phyloP scores from a whole-genome alignment of 2,329 filamentous ascomycete species.

The Orbilia javanica region DNA sequence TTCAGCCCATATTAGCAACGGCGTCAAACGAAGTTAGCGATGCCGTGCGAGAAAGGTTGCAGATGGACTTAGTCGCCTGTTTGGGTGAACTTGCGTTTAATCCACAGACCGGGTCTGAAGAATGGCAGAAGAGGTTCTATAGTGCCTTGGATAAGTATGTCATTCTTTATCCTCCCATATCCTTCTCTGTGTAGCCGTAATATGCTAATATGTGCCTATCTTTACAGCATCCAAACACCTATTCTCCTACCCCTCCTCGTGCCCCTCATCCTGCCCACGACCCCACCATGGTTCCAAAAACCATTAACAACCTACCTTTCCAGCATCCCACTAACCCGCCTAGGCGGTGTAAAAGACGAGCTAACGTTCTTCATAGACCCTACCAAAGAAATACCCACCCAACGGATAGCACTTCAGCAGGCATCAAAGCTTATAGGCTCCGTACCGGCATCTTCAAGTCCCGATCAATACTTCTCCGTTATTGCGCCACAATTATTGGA shows the following conservation, averaged over 20 bases:
- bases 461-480: slow-evolving; percentile 59
- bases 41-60: slow-evolving; percentile 59
- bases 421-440: slow-evolving; percentile 61
- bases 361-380: slow-evolving; percentile 61
- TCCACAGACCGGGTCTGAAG: slow-evolving; percentile 31
- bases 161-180: background rate
- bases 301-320: slow-evolving; percentile 60
- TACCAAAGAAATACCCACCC: slow-evolving; percentile 33
- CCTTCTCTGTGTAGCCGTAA: background rate
- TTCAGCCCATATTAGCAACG: slow-evolving; percentile 43
- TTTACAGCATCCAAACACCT: slow-evolving; percentile 59
- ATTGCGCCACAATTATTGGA: slow-evolving; percentile 60
- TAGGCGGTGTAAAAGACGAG: slow-evolving; percentile 60
- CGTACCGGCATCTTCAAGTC: slow-evolving; percentile 56
- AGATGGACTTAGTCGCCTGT: slow-evolving; percentile 61
- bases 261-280: slow-evolving; percentile 59
- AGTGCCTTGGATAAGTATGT: slow-evolving; percentile 60
- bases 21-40: slow-evolving; percentile 54
- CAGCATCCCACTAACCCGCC: slow-evolving; percentile 59
- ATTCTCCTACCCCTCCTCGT: slow-evolving; percentile 60
- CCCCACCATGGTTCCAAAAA: slow-evolving; percentile 58
- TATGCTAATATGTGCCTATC: slow-evolving; percentile 10
- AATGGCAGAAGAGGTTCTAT: slow-evolving; percentile 59
- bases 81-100: slow-evolving; percentile 61
- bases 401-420: slow-evolving; percentile 53